Evolutionary conservation across 2,329 filamentous ascomycete species (phyloP).

Genomic region (Aspergillus felis): DNA sequence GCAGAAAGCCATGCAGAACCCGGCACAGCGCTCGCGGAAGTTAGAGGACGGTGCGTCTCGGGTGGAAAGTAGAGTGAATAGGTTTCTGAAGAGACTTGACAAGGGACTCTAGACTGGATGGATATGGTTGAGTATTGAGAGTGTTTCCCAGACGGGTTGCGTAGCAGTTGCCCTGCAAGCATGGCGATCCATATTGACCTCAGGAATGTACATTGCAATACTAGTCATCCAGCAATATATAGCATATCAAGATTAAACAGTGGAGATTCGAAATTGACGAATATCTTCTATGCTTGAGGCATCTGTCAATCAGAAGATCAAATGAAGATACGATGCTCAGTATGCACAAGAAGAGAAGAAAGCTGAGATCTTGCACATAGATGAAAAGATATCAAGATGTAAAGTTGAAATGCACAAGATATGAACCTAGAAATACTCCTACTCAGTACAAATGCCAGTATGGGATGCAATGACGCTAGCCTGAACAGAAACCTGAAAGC

Average conservation of each 20-base stretch:
- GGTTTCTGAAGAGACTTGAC: constrained; percentile 45
- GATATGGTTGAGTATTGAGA: neutral
- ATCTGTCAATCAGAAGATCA: neutral
- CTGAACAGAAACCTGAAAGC: neutral
- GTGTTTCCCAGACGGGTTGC: neutral
- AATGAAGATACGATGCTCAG: neutral
- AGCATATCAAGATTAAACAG: neutral
- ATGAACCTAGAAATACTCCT: neutral
- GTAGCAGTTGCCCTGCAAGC: neutral
- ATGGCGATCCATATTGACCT: neutral
- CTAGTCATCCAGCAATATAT: neutral
- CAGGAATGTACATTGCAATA: neutral
- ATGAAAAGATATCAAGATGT: neutral
- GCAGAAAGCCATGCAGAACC: constrained; percentile 30
- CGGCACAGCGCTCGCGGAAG: constrained; percentile 30
- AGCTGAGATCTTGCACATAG: neutral
- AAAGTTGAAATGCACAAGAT: neutral
- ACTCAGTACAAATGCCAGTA: neutral
- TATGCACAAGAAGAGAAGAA: neutral
- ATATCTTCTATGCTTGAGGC: neutral
- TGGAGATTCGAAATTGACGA: no score
- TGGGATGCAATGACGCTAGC: neutral
- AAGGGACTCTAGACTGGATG: constrained; percentile 29
- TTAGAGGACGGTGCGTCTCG: constrained; percentile 36
- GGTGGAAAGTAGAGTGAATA: constrained; percentile 42